phyloP scores from a whole-genome alignment of 2,329 filamentous ascomycete genomes.

The Hypoxylon sp. region DNA sequence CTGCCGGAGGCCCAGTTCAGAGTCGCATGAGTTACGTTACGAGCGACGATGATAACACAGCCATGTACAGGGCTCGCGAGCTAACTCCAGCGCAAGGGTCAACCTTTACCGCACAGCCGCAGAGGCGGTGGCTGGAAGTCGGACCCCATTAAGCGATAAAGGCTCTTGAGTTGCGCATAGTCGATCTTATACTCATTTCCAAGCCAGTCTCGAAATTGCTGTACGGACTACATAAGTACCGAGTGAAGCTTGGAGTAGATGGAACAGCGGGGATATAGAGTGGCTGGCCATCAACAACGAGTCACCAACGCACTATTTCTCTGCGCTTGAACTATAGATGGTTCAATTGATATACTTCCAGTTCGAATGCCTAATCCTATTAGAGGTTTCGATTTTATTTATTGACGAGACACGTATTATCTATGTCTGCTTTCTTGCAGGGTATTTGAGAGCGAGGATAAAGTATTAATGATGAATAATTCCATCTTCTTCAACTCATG shows the following conservation, averaged over 20 bases:
- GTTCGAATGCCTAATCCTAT: not conserved
- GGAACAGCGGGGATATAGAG: no score
- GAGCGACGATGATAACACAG: no score
- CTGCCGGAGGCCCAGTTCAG: slow-evolving; percentile 23
- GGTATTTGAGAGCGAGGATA: slow-evolving; percentile 13
- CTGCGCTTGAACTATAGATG: no score
- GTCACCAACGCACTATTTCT: no score
- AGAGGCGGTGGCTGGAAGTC: slow-evolving; percentile 16
- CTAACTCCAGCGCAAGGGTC: slow-evolving; percentile 19
- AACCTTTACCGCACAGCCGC: slow-evolving; percentile 29
- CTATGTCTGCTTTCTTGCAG: not conserved
- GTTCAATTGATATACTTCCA: not conserved
- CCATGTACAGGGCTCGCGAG: not conserved
- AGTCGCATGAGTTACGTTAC: slow-evolving; percentile 3
- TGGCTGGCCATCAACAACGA: no score
- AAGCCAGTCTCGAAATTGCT: no score
- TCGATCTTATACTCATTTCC: no score
- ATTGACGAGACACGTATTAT: not conserved
- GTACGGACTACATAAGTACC: slow-evolving; percentile 22
- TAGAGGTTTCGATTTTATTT: no score
- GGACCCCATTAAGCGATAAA: slow-evolving; percentile 22
- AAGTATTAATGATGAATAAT: slow-evolving; percentile 8
- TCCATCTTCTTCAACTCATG: slow-evolving; percentile 24
- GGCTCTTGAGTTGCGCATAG: slow-evolving; percentile 20
- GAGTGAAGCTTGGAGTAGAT: no score